These are phyloP conservation scores for Monosporascus sp. DNA, from an alignment of 2,329 filamentous ascomycete genomes.

Conservation along the genomic window DNA sequence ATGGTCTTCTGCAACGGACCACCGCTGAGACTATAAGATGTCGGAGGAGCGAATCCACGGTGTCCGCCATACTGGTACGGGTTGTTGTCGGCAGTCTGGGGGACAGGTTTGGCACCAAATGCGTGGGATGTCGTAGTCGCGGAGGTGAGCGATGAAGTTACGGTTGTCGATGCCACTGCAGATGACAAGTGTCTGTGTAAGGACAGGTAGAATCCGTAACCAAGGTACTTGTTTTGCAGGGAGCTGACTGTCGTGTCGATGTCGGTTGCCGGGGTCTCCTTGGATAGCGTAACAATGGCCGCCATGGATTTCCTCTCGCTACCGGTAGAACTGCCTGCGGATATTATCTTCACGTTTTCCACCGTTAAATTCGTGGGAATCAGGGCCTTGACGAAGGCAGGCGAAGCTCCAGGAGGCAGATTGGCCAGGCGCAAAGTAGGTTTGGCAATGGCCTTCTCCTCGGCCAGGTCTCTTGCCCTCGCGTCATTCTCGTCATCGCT, in stretches of 20 bases:
- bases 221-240: slow-evolving; percentile 78
- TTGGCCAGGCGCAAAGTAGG: slow-evolving; percentile 58
- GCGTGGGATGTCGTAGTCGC: slow-evolving; percentile 52
- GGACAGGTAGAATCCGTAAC: slow-evolving; percentile 75
- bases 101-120: slow-evolving; percentile 69
- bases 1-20: slow-evolving; percentile 37
- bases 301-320: slow-evolving; percentile 66
- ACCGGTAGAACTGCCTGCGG: slow-evolving; percentile 42
- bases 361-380: slow-evolving; percentile 57
- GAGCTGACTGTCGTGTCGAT: slow-evolving; percentile 75
- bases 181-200: slow-evolving; percentile 81
- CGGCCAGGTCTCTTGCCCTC: slow-evolving; percentile 39
- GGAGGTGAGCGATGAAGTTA: slow-evolving; percentile 32
- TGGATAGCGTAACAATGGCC: slow-evolving; percentile 74
- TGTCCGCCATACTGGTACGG: slow-evolving; percentile 38
- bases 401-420: slow-evolving; percentile 55
- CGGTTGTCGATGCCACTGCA: slow-evolving; percentile 48
- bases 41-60: slow-evolving; percentile 70
- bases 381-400: slow-evolving; percentile 53
- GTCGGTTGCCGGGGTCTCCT: slow-evolving; percentile 75
- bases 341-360: slow-evolving; percentile 68
- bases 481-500: slow-evolving; percentile 53
- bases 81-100: slow-evolving; percentile 32
- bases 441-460: slow-evolving; percentile 55
- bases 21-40: slow-evolving; percentile 53